Evolutionary conservation across 805 yeast species (phyloP), one percentile per base, ranked within the genome.

Genomic region (Candida xyloterini): DNA sequence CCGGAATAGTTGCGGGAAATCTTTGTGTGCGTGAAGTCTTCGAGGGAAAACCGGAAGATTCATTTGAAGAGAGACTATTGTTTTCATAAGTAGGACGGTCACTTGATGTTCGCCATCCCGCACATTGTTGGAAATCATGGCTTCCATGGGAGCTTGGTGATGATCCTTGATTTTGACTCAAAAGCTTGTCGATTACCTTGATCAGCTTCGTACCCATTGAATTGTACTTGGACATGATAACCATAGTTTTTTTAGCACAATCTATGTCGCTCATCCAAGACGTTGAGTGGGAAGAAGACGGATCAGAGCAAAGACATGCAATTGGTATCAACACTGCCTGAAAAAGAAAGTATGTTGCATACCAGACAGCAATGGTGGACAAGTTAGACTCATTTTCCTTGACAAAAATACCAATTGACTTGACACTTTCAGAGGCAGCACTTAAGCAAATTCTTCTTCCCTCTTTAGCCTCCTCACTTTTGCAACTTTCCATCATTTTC

Each of bases 251-350:
- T 42, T 70, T 74, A 4, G 76, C 70, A 11, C 58, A 54, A 11
- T 62, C 59, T 24, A 75, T 68, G 50, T 70, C 74, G 10, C 57
- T 55, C 45, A 61, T 47, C 81, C 81, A 76, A 10, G 56, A 57
- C 3, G 36, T 38, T 2, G 75, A 65, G 48, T 70, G 68, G 35
- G 69, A 66, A 10, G 77, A 70, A 5, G 52, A 51, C 5, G 78
- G 73, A 39, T 76, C 79, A 8, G 78, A 67, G 43, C 77, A 70
- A 13, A 73, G 54, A 48, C 78, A 74, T 8, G 75, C 72, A 37
- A 78, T 68, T 7, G 81, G 79, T 34, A 80, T 74, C 40, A 80
- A 59, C 4, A 75, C 71, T 1, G 85, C 84, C 55, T 80, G 84
- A 59, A 79, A 78, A 10, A 78, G 47, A 55, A 76, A 81, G 52